phyloP scores from a whole-genome alignment of 164 flowering plant genomes.

The Vitis vinifera region DNA sequence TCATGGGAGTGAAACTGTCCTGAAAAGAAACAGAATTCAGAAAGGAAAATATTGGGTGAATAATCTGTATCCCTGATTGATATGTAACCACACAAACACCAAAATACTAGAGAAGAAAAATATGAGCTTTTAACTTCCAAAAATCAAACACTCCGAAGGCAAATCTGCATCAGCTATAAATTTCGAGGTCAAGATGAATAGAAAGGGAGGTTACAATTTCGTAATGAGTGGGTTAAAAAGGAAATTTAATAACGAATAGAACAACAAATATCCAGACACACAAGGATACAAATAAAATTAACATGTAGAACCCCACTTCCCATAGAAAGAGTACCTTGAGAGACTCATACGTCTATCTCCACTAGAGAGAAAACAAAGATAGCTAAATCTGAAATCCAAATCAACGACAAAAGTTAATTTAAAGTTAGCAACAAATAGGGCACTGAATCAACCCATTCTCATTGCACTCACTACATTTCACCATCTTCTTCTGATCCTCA shows the following conservation, averaged over 20 bases:
- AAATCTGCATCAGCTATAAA: background rate
- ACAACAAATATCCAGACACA: background rate
- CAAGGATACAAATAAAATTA: background rate
- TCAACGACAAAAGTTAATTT: background rate
- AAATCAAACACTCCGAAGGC: background rate
- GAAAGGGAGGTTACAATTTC: background rate
- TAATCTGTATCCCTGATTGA: too few species aligned
- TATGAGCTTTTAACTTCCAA: background rate
- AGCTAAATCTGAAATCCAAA: background rate
- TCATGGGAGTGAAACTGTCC: too few species aligned
- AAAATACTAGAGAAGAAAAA: background rate
- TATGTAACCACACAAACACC: background rate
- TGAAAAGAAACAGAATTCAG: too few species aligned
- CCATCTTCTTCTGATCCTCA: conserved; percentile 46
- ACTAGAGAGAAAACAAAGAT: background rate
- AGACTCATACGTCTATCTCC: too few species aligned
- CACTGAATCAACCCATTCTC: conserved; percentile 93
- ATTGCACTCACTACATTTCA: conserved; percentile 78
- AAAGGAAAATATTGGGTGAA: too few species aligned
- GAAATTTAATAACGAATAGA: background rate
- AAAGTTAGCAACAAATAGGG: conserved; percentile 63
- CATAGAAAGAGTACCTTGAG: background rate
- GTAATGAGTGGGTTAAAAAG: background rate
- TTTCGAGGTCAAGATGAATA: background rate
- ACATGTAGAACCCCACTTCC: conserved; percentile 8